These are phyloP conservation scores for Suillus discolor DNA, from an alignment of 768 basidiomycete species.

Conservation along the genomic window DNA sequence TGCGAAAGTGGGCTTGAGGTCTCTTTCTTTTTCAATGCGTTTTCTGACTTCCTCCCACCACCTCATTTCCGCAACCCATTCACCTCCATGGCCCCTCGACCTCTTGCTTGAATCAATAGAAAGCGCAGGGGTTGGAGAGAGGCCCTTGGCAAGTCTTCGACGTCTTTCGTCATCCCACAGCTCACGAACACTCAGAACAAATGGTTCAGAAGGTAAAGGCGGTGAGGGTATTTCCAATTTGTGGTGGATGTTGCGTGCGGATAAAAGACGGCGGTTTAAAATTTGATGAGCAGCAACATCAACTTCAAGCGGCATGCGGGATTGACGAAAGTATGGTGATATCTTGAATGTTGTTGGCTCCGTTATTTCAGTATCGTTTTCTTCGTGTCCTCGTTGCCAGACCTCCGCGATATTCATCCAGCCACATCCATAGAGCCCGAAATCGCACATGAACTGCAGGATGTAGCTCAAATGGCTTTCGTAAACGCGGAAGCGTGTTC, in stretches of 20 bases:
- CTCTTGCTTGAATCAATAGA: constrained; percentile 71
- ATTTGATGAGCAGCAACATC: constrained; percentile 84
- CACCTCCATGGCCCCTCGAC: constrained; percentile 55
- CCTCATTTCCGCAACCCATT: constrained; percentile 72
- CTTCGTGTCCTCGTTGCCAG: constrained; percentile 54
- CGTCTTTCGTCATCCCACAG: constrained; percentile 96
- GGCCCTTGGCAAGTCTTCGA: constrained; percentile 65
- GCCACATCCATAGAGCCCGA: constrained; percentile 92
- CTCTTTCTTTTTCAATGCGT: constrained; percentile 55
- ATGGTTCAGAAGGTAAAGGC: constrained; percentile 59
- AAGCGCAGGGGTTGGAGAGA: constrained; percentile 72
- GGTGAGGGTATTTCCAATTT: constrained; percentile 61
- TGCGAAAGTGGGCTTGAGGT: constrained; percentile 24
- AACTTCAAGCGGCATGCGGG: constrained; percentile 76
- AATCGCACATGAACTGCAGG: constrained; percentile 94
- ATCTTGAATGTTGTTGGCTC: constrained; percentile 36
- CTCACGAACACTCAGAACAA: constrained; percentile 88
- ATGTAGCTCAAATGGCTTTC: constrained; percentile 90
- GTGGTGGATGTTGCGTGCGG: constrained; percentile 67
- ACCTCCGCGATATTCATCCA: constrained; percentile 76
- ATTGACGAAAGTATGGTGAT: constrained; percentile 67
- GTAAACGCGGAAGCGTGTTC: constrained; percentile 74
- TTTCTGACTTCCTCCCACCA: constrained; percentile 75
- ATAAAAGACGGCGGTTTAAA: constrained; percentile 73
- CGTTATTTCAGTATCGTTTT: constrained; percentile 18